Evolutionary conservation across 202 grass and related monocot genomes (phyloP), one percentile per base, ranked within the genome.

Genomic region (Zoysia matrella): DNA sequence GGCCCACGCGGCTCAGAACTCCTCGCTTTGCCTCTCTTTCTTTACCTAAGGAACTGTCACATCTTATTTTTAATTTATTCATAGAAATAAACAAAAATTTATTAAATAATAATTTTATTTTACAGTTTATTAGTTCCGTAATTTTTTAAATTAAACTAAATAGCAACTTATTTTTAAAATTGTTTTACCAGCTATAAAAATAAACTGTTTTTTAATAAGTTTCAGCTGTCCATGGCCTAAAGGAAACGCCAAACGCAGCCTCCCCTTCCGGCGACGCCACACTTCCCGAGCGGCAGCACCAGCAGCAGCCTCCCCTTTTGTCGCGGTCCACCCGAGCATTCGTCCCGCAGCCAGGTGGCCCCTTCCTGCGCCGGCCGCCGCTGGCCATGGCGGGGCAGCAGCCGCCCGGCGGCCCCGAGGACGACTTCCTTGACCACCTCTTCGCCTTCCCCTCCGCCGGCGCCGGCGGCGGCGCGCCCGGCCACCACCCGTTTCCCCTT

Each of bases 381-480:
- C 52, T 53, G 53, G 79, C 58, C 73, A 89, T 81, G 69, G 76
- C 87, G 16, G 90, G 86, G 60, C 90, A 86, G 65, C 90, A 55
- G 60, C 82, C 74, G 67, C 81, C 86, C 2, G 84, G 82, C 46
- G 73, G 64, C 63, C 43, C 87, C 42, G 91, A 97, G 53, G 94
- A 97, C 47, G 94, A 94, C 67, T 97, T 97, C 82, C 63, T 94
- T 41, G 94, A 97, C 8, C 91, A 97, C 69, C 88, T 97, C 84
- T 81, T 97, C 58, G 44, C 87, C 46, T 84, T 81, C 30, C 80
- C 80, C 22, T 79, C 90, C 50, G 61, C 71, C 6, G 30, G 30
- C 30, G 30, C 16, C 8, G 68, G 57, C 48, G 73, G 46, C 57
- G 78, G 42, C 7, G 52, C 52, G 3, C 2, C 62, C 30, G 75